Conservation (phyloP, 2,329 filamentous ascomycete species). For the Ophiobolus disseminans region DNA sequence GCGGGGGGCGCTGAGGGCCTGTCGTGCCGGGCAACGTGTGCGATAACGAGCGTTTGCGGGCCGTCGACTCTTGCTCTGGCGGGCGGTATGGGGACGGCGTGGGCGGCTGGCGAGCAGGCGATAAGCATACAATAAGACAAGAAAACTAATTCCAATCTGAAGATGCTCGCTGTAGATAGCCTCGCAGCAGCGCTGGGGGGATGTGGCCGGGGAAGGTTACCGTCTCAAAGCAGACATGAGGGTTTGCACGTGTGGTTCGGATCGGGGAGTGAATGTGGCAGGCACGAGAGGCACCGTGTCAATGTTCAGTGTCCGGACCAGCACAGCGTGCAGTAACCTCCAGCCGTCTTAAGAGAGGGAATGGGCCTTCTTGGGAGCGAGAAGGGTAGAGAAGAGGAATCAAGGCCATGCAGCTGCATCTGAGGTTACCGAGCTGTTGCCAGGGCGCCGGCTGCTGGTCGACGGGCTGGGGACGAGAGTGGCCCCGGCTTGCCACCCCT, state of each 20-base stretch:
- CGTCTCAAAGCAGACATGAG: slow-evolving; percentile 33
- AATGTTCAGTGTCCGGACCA: too few species aligned
- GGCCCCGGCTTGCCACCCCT: too few species aligned
- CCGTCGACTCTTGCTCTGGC: slow-evolving; percentile 24
- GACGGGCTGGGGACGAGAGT: slow-evolving; percentile 5
- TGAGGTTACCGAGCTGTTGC: slow-evolving; percentile 45
- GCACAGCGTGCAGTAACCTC: slow-evolving; percentile 33
- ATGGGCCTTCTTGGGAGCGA: slow-evolving; percentile 49
- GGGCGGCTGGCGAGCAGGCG: slow-evolving; percentile 24
- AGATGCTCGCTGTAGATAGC: slow-evolving; percentile 43
- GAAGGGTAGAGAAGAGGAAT: slow-evolving; percentile 47
- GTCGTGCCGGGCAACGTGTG: slow-evolving; percentile 65
- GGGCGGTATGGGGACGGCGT: slow-evolving; percentile 20
- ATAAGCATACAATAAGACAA: slow-evolving; percentile 48
- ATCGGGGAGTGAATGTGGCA: slow-evolving; percentile 28
- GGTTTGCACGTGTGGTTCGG: slow-evolving; percentile 26
- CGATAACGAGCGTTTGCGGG: slow-evolving; percentile 32
- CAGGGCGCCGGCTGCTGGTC: slow-evolving; percentile 33
- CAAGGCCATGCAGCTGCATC: slow-evolving; percentile 45
- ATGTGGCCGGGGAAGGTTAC: slow-evolving; percentile 25
- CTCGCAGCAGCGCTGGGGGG: slow-evolving; percentile 24
- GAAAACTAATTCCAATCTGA: slow-evolving; percentile 51
- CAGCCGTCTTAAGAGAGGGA: slow-evolving; percentile 30
- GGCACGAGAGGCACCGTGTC: too few species aligned
- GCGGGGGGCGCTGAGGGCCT: slow-evolving; percentile 11